These are phyloP conservation scores for Microstroma glucosiphilum DNA, from an alignment of 1,284 basidiomycete species.

Conservation along the genomic window DNA sequence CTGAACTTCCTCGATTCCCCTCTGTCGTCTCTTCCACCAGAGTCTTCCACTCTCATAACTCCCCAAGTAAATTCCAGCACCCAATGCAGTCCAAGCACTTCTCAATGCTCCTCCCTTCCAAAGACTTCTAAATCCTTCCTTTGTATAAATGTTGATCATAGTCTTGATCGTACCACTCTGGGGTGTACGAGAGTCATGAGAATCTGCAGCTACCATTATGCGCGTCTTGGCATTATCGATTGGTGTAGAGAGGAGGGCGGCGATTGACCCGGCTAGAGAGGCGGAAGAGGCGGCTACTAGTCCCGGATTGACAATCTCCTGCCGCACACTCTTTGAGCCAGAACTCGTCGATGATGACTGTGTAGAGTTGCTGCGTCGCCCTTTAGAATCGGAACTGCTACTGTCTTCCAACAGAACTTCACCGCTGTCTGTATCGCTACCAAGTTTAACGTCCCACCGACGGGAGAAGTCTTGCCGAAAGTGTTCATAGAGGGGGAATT, in stretches of 20 bases:
- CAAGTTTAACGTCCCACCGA: background rate
- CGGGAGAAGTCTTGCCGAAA: conserved; percentile 18
- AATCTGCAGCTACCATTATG: conserved; percentile 26
- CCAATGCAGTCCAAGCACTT: conserved; percentile 38
- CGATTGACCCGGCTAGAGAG: conserved; percentile 23
- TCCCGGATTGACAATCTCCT: conserved; percentile 6
- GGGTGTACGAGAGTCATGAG: background rate
- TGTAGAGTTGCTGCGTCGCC: background rate
- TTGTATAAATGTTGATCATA: conserved; percentile 20
- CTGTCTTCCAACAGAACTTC: conserved; percentile 19
- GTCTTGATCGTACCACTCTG: conserved; percentile 22
- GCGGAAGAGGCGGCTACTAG: conserved; percentile 7
- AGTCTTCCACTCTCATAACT: conserved; percentile 38
- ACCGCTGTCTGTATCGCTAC: background rate
- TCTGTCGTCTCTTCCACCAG: conserved; percentile 25
- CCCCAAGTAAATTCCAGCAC: conserved; percentile 42
- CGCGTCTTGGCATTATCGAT: conserved; percentile 40
- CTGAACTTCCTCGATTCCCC: too few relatives aligned
- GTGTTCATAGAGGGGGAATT: conserved; percentile 43
- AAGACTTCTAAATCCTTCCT: conserved; percentile 30
- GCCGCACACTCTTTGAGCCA: background rate
- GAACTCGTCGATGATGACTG: background rate
- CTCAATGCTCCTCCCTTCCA: conserved; percentile 34
- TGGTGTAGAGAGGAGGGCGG: conserved; percentile 31
- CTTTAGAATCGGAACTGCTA: too few relatives aligned